phyloP scores from a whole-genome alignment of 192 early-diverging fungal genomes.

The Chytriomyces sp. region DNA sequence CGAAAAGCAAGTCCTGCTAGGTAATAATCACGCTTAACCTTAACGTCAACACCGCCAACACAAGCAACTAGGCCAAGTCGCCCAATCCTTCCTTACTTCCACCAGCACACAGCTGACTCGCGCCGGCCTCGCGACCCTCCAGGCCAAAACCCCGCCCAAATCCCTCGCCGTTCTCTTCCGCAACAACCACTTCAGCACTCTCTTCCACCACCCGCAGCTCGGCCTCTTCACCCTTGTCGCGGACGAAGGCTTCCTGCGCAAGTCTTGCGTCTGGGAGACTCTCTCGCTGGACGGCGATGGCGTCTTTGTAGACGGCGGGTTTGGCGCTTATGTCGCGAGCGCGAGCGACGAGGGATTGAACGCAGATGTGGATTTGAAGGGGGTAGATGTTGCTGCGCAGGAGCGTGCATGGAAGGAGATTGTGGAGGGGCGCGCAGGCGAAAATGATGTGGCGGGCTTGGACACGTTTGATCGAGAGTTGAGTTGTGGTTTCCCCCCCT shows the following conservation, averaged over 20 bases:
- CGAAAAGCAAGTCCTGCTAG: no score
- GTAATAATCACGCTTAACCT: no score
- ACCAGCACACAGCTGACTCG: slow-evolving; percentile 85
- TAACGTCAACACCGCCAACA: not conserved
- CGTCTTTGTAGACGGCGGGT: slow-evolving; percentile 37
- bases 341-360: slow-evolving; percentile 18
- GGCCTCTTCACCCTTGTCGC: slow-evolving; percentile 52
- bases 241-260: slow-evolving; percentile 46
- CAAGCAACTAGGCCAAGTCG: slow-evolving; percentile 56
- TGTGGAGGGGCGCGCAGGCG: slow-evolving; percentile 9
- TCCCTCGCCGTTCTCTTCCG: slow-evolving; percentile 81
- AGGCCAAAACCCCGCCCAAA: slow-evolving; percentile 58
- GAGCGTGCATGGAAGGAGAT: slow-evolving; percentile 27
- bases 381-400: slow-evolving; percentile 20
- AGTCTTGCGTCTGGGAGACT: slow-evolving; percentile 48
- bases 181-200: slow-evolving; percentile 77
- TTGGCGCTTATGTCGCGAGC: slow-evolving; percentile 3
- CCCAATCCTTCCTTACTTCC: slow-evolving; percentile 70
- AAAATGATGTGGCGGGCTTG: not conserved
- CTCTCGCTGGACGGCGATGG: slow-evolving; percentile 44
- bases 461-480: not conserved
- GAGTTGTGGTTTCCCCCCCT: not conserved
- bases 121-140: slow-evolving; percentile 70
- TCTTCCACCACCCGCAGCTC: slow-evolving; percentile 36
- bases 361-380: slow-evolving; percentile 3